Evolutionary conservation across 495 filamentous ascomycete genomes (phyloP).

Genomic region (Tuber aestivum): DNA sequence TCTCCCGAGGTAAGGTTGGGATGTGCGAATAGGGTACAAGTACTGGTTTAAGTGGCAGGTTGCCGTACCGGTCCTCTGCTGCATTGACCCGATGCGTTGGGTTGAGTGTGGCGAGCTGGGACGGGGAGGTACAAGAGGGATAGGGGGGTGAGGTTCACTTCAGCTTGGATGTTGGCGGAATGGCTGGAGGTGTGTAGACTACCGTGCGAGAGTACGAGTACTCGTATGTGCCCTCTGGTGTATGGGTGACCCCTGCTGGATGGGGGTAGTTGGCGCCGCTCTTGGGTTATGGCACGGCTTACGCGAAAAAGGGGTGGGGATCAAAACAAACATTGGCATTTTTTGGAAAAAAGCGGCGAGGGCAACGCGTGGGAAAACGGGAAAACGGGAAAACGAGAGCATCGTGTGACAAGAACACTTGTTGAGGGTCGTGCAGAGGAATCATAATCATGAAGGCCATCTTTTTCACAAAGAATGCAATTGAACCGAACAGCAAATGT

Average conservation of each 20-base stretch:
- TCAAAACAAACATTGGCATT: slow-evolving; percentile 2
- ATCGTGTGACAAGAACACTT: not conserved
- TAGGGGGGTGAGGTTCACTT: not conserved
- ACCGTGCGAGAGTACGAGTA: no score
- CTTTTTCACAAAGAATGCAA: not conserved
- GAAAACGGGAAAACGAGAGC: not conserved
- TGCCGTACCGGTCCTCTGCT: not conserved
- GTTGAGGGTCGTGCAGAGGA: no score
- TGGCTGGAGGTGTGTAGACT: no score
- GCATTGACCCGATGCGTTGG: not conserved
- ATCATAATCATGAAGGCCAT: no score
- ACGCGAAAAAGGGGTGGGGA: not conserved
- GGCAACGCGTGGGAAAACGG: not conserved
- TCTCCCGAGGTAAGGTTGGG: not conserved
- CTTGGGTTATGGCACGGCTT: not conserved
- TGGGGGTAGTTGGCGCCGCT: not conserved
- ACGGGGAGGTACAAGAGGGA: slow-evolving; percentile 5
- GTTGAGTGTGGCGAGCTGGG: not conserved
- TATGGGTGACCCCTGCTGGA: not conserved
- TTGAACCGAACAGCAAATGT: not conserved
- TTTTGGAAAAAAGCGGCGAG: not conserved
- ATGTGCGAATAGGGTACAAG: not conserved
- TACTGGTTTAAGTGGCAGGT: not conserved
- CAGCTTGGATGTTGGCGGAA: slow-evolving; percentile 3
- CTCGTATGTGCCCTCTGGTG: no score